Evolutionary conservation across 176 grass and related monocot species (phyloP).

Genomic region (Luzula sylvatica): DNA sequence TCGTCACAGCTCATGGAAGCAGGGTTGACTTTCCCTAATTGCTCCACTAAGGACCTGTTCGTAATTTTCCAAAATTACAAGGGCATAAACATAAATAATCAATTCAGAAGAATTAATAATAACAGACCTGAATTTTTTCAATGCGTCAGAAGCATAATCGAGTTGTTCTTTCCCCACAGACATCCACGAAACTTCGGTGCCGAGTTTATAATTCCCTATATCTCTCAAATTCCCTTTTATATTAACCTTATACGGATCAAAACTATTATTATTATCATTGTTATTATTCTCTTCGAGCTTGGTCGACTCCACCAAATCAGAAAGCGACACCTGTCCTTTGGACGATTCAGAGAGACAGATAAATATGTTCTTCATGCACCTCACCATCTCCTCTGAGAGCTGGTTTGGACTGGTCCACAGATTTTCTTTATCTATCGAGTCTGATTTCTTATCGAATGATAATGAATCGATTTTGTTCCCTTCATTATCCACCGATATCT

Average conservation of each 20-base stretch:
- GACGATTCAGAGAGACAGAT: constrained; percentile 84
- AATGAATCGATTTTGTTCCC: constrained; percentile 31
- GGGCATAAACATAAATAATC: background rate
- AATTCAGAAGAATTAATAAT: background rate
- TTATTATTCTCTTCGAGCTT: constrained; percentile 51
- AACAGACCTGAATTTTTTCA: constrained; percentile 91
- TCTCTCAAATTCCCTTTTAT: constrained; percentile 54
- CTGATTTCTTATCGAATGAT: constrained; percentile 35
- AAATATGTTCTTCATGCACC: constrained; percentile 99
- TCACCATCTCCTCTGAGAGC: constrained; percentile 95
- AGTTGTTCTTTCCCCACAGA: constrained; percentile 93
- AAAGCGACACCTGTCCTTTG: constrained; percentile 68
- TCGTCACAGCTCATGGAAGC: constrained; percentile 48
- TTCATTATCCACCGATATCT: constrained; percentile 21
- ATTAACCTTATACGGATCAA: constrained; percentile 85
- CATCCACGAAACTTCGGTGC: constrained; percentile 92
- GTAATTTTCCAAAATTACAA: constrained; percentile 21
- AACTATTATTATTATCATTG: constrained; percentile 35
- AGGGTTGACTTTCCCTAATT: constrained; percentile 76
- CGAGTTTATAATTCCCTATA: constrained; percentile 58
- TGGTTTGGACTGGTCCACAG: constrained; percentile 72
- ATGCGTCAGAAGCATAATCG: constrained; percentile 86
- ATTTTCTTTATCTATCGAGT: constrained; percentile 34
- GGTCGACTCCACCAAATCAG: constrained; percentile 50
- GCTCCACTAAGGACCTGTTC: constrained; percentile 86